phyloP scores from a whole-genome alignment of 441 rosid species.

The Syzygium syzygioides region DNA sequence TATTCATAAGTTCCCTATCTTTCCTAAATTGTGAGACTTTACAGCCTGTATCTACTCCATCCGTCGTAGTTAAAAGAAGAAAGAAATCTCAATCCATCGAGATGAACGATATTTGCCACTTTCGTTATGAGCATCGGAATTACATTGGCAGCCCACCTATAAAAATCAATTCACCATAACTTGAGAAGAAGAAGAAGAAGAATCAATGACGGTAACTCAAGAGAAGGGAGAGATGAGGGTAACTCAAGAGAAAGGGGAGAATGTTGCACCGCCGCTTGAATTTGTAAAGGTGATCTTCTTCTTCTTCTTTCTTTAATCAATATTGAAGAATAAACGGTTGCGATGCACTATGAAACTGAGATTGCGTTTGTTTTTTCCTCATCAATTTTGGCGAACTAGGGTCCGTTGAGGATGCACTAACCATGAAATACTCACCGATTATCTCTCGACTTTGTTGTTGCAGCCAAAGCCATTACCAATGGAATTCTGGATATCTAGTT shows the following conservation, averaged over 20 bases:
- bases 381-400: neutral
- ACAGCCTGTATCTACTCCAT: no score
- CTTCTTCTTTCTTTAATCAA: neutral
- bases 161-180: neutral
- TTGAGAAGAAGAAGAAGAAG: neutral
- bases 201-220: neutral
- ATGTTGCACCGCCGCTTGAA: neutral
- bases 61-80: no score
- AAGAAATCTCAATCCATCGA: no score
- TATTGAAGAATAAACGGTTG: neutral
- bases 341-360: neutral
- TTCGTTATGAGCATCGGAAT: no score
- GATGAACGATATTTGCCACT: no score
- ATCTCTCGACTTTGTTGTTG: neutral
- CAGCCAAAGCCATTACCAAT: neutral
- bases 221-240: no score
- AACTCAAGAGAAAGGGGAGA: no score
- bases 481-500: no score
- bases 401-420: neutral
- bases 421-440: neutral
- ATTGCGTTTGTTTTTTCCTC: neutral
- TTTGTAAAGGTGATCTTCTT: neutral
- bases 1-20: no score
- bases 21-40: no score
- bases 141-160: neutral